Conservation (phyloP, 2,329 filamentous ascomycete genomes). For the Ramularia endophylla region DNA sequence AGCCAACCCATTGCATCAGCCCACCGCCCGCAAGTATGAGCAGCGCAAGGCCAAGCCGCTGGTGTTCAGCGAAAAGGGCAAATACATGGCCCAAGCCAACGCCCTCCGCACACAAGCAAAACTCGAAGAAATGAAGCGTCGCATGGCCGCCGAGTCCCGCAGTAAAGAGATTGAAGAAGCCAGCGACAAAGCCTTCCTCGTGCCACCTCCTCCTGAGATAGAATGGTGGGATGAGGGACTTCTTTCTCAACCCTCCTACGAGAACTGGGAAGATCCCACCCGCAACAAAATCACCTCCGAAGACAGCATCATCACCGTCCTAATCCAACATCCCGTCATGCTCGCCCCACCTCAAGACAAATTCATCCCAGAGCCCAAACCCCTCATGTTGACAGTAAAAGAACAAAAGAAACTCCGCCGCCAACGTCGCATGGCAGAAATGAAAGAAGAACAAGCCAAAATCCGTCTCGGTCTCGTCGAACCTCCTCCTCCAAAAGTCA, state of each 20-base stretch:
- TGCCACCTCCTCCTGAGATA: constrained; percentile 71
- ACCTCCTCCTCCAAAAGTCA: constrained; percentile 90
- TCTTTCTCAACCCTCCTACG: constrained; percentile 61
- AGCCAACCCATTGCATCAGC: constrained; percentile 42
- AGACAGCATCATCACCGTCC: constrained; percentile 85
- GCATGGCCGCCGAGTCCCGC: constrained; percentile 78
- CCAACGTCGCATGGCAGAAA: constrained; percentile 82
- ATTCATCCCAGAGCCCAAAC: constrained; percentile 69
- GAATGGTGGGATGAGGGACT: constrained; percentile 98
- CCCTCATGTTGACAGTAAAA: constrained; percentile 85
- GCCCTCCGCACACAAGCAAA: constrained; percentile 81
- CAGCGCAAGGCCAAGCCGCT: constrained; percentile 71
- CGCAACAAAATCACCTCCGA: constrained; percentile 67
- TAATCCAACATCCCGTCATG: constrained; percentile 87
- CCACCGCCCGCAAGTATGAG: constrained; percentile 58
- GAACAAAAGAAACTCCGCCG: constrained; percentile 89
- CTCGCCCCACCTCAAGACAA: constrained; percentile 90
- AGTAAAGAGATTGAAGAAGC: constrained; percentile 95
- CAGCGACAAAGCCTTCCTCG: constrained; percentile 80
- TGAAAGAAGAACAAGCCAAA: constrained; percentile 96
- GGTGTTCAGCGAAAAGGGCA: constrained; percentile 90
- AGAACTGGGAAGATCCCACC: constrained; percentile 55
- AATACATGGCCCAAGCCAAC: constrained; percentile 93
- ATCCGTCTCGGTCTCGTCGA: constrained; percentile 85
- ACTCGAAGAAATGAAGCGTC: constrained; percentile 89